These are phyloP conservation scores for Dactylellina haptotyla DNA, from an alignment of 2,329 filamentous ascomycete species.

Conservation along the genomic window DNA sequence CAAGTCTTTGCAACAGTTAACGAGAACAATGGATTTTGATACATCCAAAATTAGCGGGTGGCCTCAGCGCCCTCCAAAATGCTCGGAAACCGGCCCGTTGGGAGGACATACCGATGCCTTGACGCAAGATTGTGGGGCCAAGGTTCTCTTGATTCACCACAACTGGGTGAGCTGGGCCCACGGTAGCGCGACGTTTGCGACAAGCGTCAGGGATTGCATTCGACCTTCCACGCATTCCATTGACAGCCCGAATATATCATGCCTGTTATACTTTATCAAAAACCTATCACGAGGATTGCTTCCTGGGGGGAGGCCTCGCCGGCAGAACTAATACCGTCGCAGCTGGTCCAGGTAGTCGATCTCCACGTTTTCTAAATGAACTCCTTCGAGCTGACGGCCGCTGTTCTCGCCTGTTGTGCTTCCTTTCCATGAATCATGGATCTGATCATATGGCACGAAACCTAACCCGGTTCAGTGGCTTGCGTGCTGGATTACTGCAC, in stretches of 20 bases:
- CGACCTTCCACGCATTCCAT: slow-evolving; percentile 16
- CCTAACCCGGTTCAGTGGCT: slow-evolving; percentile 22
- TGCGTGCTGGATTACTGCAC: slow-evolving; percentile 2
- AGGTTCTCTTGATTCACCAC: slow-evolving; percentile 1
- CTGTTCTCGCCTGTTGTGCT: not conserved
- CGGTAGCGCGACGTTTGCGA: slow-evolving; percentile 20
- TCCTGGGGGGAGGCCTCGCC: slow-evolving; percentile 4
- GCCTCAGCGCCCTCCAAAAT: slow-evolving; percentile 13
- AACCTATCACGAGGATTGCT: slow-evolving; percentile 44
- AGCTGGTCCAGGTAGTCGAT: slow-evolving; percentile 11
- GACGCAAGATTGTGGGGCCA: slow-evolving; percentile 47
- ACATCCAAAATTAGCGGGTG: slow-evolving; percentile 45
- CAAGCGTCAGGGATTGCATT: slow-evolving; percentile 25
- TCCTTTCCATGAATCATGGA: slow-evolving; percentile 20
- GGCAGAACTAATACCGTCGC: slow-evolving; percentile 26
- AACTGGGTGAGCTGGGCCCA: slow-evolving; percentile 15
- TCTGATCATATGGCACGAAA: slow-evolving; percentile 12
- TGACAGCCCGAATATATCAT: slow-evolving; percentile 6
- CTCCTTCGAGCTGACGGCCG: slow-evolving; percentile 5
- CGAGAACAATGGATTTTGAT: slow-evolving; percentile 31
- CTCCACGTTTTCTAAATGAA: slow-evolving; percentile 53
- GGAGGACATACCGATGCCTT: slow-evolving; percentile 21
- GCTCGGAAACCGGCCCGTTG: slow-evolving; percentile 53
- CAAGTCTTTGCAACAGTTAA: not conserved
- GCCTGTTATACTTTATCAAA: slow-evolving; percentile 2